These are phyloP conservation scores for Rickenella mellea DNA, from an alignment of 768 basidiomycete species.

Conservation along the genomic window DNA sequence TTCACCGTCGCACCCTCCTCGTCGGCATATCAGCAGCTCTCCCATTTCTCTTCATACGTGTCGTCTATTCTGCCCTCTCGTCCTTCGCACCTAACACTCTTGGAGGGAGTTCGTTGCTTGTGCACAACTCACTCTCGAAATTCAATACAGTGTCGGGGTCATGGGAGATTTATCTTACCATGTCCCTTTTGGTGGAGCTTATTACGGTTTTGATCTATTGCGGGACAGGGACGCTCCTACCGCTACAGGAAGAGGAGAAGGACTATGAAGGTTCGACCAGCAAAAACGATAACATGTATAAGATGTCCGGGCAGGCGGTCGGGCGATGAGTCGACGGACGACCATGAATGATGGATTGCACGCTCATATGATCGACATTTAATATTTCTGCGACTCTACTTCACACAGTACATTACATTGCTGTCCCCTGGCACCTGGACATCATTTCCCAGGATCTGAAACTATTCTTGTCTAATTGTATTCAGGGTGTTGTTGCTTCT, in stretches of 20 bases:
- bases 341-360: too few relatives aligned
- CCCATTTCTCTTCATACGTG: conserved; percentile 50
- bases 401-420: too few relatives aligned
- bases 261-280: conserved; percentile 17
- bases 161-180: conserved; percentile 48
- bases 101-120: not conserved
- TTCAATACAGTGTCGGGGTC: conserved; percentile 49
- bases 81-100: conserved; percentile 43
- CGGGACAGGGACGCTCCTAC: conserved; percentile 18
- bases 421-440: too few relatives aligned
- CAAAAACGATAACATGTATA: too few relatives aligned
- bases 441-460: too few relatives aligned
- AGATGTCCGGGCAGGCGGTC: too few relatives aligned
- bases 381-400: too few relatives aligned
- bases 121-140: conserved; percentile 26
- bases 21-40: conserved; percentile 42
- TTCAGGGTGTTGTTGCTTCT: too few relatives aligned
- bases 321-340: too few relatives aligned
- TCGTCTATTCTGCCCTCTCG: conserved; percentile 48
- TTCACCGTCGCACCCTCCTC: conserved; percentile 27
- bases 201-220: conserved; percentile 35
- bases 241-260: conserved; percentile 14
- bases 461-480: too few relatives aligned
- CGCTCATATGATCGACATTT: too few relatives aligned
- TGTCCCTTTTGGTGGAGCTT: conserved; percentile 56